These are phyloP conservation scores for Sextonia rubra DNA, from an alignment of 164 flowering plant species.

Conservation along the genomic window DNA sequence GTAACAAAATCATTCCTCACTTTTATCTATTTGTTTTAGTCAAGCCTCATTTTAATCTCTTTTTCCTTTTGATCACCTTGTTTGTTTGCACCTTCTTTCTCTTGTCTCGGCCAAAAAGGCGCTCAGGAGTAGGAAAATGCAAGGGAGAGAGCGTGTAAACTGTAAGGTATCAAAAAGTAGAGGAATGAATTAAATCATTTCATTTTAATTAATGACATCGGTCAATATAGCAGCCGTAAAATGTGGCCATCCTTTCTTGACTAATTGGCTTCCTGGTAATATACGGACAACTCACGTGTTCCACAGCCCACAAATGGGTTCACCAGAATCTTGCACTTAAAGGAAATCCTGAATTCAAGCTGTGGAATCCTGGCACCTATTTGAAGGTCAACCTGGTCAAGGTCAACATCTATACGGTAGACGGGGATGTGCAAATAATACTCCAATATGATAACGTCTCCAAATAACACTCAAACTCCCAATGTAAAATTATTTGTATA, in stretches of 20 bases:
- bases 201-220: not conserved
- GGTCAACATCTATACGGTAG: not conserved
- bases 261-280: not conserved
- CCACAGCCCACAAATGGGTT: not conserved
- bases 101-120: no score
- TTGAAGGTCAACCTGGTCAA: no score
- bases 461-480: no score
- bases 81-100: no score
- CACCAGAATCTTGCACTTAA: not conserved
- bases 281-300: no score
- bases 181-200: not conserved
- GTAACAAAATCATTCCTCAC: no score
- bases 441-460: no score
- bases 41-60: slow-evolving; percentile 2
- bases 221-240: not conserved
- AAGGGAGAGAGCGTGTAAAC: not conserved
- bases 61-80: not conserved
- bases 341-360: not conserved
- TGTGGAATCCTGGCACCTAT: not conserved
- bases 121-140: no score
- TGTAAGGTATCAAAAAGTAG: not conserved
- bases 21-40: no score
- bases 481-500: no score
- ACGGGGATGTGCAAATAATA: not conserved
- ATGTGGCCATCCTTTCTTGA: not conserved